Percentiles rank a stretch among this genome's conserved stretches.
phyloP scores from a whole-genome alignment of 2,329 filamentous ascomycete species.

The Metarhizium sp. region DNA sequence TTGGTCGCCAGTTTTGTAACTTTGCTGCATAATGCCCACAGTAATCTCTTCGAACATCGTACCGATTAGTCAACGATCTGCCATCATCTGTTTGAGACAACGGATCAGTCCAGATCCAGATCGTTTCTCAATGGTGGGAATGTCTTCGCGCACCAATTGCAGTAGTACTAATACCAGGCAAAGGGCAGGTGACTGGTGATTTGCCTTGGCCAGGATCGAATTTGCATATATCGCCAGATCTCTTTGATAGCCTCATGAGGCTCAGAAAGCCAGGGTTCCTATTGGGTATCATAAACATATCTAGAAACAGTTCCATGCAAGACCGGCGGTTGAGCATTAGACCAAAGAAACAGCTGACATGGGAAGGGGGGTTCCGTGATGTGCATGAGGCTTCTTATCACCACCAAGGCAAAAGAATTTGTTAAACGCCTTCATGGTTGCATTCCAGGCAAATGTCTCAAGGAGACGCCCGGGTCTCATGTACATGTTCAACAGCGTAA shows the following conservation, averaged over 20 bases:
- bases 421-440: neutral
- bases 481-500: neutral
- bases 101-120: neutral
- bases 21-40: neutral
- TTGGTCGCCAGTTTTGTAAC: neutral
- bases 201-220: neutral
- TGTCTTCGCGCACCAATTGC: neutral
- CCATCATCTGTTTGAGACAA: neutral
- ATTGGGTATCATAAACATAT: neutral
- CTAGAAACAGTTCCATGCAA: too few relatives aligned
- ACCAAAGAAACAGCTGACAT: neutral
- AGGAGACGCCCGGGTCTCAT: neutral
- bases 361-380: neutral
- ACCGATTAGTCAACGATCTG: neutral
- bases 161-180: neutral
- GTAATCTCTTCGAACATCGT: neutral
- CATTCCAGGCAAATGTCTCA: neutral
- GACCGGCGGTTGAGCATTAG: too few relatives aligned
- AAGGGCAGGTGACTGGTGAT: neutral
- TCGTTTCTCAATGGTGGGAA: neutral
- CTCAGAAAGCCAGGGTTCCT: neutral
- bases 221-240: too few relatives aligned
- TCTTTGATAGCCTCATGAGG: neutral
- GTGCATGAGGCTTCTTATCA: neutral
- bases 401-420: neutral